Conservation (phyloP, 2,329 filamentous ascomycete species). For the Cladosporium sp. region DNA sequence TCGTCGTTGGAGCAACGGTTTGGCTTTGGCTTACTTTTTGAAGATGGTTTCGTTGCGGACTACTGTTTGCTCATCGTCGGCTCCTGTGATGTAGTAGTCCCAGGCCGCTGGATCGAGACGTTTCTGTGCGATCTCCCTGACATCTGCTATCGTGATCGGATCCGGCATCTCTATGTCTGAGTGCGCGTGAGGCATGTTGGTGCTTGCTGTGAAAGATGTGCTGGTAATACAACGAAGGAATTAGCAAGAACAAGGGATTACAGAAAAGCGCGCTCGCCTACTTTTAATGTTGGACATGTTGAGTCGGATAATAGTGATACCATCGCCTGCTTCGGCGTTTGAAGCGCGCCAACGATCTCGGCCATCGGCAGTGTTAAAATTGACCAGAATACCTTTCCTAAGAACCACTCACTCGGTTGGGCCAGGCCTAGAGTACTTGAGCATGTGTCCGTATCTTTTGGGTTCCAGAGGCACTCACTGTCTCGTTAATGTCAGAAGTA, state of each 20-base stretch:
- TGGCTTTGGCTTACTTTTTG: slow-evolving; percentile 2
- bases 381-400: neutral
- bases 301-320: neutral
- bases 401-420: neutral
- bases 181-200: slow-evolving; percentile 7
- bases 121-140: slow-evolving; percentile 14
- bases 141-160: slow-evolving; percentile 14
- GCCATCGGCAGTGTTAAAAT: neutral
- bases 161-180: slow-evolving; percentile 2
- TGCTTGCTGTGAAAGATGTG: neutral
- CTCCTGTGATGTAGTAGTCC: slow-evolving; percentile 19
- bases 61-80: slow-evolving; percentile 17
- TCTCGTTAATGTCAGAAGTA: neutral
- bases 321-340: slow-evolving; percentile 5
- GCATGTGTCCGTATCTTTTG: no score
- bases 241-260: no score
- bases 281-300: neutral
- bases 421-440: neutral
- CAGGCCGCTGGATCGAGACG: slow-evolving; percentile 12
- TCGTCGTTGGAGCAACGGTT: neutral
- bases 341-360: neutral
- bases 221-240: neutral
- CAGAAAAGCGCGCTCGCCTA: neutral
- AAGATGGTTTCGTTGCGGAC: slow-evolving; percentile 14
- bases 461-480: neutral